phyloP scores from a whole-genome alignment of 2,329 filamentous ascomycete genomes.

The Colletotrichum siamense region DNA sequence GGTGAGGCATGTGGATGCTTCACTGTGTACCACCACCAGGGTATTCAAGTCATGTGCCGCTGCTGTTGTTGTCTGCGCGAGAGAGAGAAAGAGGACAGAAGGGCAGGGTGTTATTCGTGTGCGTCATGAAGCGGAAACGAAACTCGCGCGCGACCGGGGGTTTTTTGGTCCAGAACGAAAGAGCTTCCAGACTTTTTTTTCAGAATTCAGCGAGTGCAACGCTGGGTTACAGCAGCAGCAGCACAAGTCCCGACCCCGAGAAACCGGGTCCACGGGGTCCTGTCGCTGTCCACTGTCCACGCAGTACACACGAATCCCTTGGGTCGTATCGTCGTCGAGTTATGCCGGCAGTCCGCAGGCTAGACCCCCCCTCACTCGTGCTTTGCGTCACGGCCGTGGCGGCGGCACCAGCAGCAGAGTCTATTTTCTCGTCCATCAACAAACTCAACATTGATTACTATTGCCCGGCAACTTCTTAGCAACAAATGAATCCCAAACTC shows the following conservation, averaged over 20 bases:
- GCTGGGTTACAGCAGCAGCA: not conserved
- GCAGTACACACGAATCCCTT: not conserved
- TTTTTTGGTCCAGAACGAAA: not conserved
- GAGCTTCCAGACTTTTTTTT: not conserved
- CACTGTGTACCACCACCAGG: not conserved
- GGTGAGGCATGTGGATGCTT: not conserved
- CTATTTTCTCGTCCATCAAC: not conserved
- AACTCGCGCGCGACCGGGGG: not conserved
- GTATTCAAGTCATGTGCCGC: not conserved
- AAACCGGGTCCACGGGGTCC: conserved; percentile 16
- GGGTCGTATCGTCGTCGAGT: not conserved
- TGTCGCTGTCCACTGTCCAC: not conserved
- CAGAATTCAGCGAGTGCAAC: not conserved
- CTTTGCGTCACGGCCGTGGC: not conserved
- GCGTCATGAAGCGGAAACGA: not conserved
- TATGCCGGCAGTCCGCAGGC: not conserved
- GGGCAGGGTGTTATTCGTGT: not conserved
- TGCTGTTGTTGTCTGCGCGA: not conserved
- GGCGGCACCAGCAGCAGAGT: not conserved
- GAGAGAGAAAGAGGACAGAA: not conserved
- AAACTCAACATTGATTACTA: not conserved
- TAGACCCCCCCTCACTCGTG: not conserved
- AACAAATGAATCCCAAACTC: not conserved
- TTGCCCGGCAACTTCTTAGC: not conserved
- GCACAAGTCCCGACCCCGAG: conserved; percentile 8